Evolutionary conservation across 805 yeast species (phyloP), one percentile per base, ranked within the genome.

Genomic region (Yarrowia divulgata): DNA sequence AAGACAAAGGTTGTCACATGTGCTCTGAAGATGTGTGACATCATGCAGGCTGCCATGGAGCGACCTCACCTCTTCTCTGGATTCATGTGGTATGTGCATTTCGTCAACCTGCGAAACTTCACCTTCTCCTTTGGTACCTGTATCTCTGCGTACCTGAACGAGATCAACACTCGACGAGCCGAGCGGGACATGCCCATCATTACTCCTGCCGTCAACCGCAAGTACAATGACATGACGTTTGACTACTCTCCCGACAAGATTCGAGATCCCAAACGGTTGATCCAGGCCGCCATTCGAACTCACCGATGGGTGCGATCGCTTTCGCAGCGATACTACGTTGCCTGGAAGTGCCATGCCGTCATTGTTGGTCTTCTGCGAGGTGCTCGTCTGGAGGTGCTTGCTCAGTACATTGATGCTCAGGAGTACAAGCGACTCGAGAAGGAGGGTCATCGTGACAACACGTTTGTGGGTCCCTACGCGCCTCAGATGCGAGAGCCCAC

Each of bases 301-400:
- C 68, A 63, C 14, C 19, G 57, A 37, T 63, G 68, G 68, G 55
- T 63, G 12, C 55, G 57, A 18, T 63, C 68, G 12, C 48, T 63
- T 6, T 63, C 68, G 8, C 57, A 63, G 40, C 55, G 57, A 1
- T 63, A 63, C 46, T 63, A 63, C 19, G 68, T 63, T 19, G 68
- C 68, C 29, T 63, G 68, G 68, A 63, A 63, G 57, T 49, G 68
- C n/a, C 68, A 63, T 48, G 68, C 68, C 4, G 68, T 63, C 40
- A 40, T 63, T 63, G 68, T 63, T 2, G 68, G 68, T 48, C 68
- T 63, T 8, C 29, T 63, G 16, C 68, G 68, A 63, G 68, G 68
- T 8, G 68, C 68, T 37, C 68, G 68, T 18, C 68, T 63, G 45
- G 68, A 63, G 50, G 68, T 63, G 10, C 46, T 63, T 5, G 68